Percentiles rank a stretch among this genome's conserved stretches.
phyloP scores from a whole-genome alignment of 768 basidiomycete genomes.

The Dentipellis fragilis region DNA sequence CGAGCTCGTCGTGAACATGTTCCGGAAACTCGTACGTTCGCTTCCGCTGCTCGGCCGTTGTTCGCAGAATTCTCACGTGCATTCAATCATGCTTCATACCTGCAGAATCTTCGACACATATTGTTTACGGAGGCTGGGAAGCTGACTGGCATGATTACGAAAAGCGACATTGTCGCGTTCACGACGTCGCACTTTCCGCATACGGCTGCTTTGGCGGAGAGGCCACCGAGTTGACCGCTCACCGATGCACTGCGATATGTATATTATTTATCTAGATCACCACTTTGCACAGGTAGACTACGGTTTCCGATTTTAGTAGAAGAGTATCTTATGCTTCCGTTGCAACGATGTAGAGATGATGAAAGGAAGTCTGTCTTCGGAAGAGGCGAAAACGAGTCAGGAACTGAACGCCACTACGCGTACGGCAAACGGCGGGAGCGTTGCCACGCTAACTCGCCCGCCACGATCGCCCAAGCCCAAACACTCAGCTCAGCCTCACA shows the following conservation, averaged over 20 bases:
- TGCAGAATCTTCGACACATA: conserved; percentile 57
- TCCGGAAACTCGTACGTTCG: conserved; percentile 52
- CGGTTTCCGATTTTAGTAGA: too few relatives aligned
- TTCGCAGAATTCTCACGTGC: neutral
- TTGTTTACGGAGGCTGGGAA: conserved; percentile 52
- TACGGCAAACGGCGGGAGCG: neutral
- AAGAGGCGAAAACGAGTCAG: too few relatives aligned
- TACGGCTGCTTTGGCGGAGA: conserved; percentile 22
- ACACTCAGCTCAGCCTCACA: neutral
- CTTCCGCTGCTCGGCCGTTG: too few relatives aligned
- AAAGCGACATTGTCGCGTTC: conserved; percentile 52
- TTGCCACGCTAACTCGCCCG: neutral
- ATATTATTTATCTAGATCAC: neutral
- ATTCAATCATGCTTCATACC: neutral
- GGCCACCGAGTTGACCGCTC: neutral
- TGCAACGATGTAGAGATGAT: too few relatives aligned
- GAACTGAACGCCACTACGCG: neutral
- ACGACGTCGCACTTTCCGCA: conserved; percentile 50
- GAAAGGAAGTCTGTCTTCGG: too few relatives aligned
- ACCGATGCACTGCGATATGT: neutral
- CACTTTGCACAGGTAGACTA: too few relatives aligned
- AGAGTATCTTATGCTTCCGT: too few relatives aligned
- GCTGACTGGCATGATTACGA: conserved; percentile 58
- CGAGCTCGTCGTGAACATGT: conserved; percentile 64
- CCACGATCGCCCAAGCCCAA: neutral